These are phyloP conservation scores for Lathyrus tuberosus DNA, from an alignment of 306 rosid genomes.

Conservation along the genomic window DNA sequence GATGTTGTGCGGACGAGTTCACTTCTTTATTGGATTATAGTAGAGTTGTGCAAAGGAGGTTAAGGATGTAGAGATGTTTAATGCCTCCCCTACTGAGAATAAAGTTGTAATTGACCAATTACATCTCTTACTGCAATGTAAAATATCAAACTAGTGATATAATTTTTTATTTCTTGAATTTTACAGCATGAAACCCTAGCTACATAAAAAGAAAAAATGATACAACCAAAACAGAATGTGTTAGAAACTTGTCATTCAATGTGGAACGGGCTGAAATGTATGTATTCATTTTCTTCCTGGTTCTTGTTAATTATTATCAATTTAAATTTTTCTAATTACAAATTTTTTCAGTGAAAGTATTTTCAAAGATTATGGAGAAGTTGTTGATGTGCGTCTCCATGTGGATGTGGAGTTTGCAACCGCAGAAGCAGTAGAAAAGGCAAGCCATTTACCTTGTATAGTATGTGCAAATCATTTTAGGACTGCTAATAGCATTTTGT, in stretches of 20 bases:
- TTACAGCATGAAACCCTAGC: constrained; percentile 62
- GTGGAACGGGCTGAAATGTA: constrained; percentile 70
- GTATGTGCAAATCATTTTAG: constrained; percentile 11
- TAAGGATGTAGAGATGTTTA: constrained; percentile 56
- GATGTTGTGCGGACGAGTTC: constrained; percentile 18
- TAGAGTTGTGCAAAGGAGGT: constrained; percentile 38
- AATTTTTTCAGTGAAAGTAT: constrained; percentile 54
- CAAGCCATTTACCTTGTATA: constrained; percentile 40
- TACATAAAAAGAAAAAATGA: constrained; percentile 40
- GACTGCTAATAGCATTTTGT: constrained; percentile 16
- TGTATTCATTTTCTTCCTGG: constrained; percentile 8
- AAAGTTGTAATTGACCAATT: constrained; percentile 44
- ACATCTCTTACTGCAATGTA: background rate
- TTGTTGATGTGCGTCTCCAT: constrained; percentile 61
- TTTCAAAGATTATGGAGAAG: constrained; percentile 65
- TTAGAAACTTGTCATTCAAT: constrained; percentile 57
- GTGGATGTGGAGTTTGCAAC: constrained; percentile 56
- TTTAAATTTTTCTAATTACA: constrained; percentile 9
- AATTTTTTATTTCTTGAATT: constrained; percentile 15
- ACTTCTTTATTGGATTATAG: constrained; percentile 14
- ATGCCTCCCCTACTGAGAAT: constrained; percentile 46
- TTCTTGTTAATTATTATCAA: constrained; percentile 7
- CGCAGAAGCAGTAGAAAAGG: constrained; percentile 58
- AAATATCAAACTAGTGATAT: background rate
- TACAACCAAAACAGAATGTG: constrained; percentile 56